phyloP scores from a whole-genome alignment of 805 yeast genomes.

The Saturnispora mendoncae region DNA sequence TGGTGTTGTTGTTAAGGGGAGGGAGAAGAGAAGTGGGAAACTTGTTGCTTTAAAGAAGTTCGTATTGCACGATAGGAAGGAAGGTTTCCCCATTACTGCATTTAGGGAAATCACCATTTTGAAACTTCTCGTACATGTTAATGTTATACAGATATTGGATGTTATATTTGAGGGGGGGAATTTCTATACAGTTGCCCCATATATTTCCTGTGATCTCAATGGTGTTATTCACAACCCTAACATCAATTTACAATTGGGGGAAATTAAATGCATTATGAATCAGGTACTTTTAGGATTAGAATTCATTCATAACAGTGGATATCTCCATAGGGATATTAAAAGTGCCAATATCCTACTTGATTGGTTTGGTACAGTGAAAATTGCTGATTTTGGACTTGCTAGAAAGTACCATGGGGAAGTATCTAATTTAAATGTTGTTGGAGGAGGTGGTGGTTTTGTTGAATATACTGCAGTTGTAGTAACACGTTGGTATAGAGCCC shows the following conservation, averaged over 20 bases:
- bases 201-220: conserved; percentile 85
- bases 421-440: conserved; percentile 18
- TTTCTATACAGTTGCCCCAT: conserved; percentile 85
- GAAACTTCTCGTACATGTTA: conserved; percentile 57
- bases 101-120: conserved; percentile 82
- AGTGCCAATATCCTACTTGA: conserved; percentile 90
- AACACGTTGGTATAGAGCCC: conserved; percentile 97
- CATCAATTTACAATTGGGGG: conserved; percentile 49
- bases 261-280: conserved; percentile 71
- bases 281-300: conserved; percentile 77
- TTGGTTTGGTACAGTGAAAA: conserved; percentile 65
- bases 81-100: conserved; percentile 90
- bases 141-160: conserved; percentile 70
- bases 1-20: conserved; percentile 82
- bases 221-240: conserved; percentile 80
- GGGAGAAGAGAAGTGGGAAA: conserved; percentile 40
- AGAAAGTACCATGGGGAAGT: conserved; percentile 39
- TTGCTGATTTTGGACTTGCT: conserved; percentile 96
- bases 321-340: conserved; percentile 85
- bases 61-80: conserved; percentile 66
- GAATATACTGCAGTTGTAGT: conserved; percentile 66
- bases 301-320: conserved; percentile 57
- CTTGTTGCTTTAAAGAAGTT: conserved; percentile 84
- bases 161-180: conserved; percentile 51
- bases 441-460: conserved; percentile 42